Conservation (phyloP, 2,329 filamentous ascomycete species). For the Xylaria sp. region DNA sequence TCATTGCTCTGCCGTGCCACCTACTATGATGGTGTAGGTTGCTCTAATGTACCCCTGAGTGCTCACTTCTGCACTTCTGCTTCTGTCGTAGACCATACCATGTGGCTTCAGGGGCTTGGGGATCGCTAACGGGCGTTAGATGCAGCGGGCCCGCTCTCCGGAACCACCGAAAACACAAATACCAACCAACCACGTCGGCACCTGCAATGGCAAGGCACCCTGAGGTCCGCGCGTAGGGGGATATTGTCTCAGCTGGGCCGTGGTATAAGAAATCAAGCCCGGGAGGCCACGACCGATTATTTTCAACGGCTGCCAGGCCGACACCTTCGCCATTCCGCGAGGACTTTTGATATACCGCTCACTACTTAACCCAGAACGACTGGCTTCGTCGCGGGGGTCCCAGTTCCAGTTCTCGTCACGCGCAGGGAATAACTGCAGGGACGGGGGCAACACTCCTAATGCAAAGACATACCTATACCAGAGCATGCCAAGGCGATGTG, state of each 20-base stretch:
- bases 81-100: not conserved
- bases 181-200: too few relatives aligned
- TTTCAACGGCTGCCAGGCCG: not conserved
- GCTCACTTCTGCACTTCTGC: not conserved
- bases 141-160: conserved; percentile 10
- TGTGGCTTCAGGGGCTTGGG: not conserved
- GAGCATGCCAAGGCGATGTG: not conserved
- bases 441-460: not conserved
- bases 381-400: not conserved
- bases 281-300: not conserved
- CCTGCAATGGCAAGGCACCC: conserved; percentile 4
- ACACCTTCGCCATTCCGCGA: not conserved
- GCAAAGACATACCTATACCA: not conserved
- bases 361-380: too few relatives aligned
- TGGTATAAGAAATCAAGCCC: not conserved
- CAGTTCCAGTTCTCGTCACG: not conserved
- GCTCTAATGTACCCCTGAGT: not conserved
- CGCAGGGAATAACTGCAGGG: not conserved
- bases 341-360: not conserved
- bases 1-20: not conserved
- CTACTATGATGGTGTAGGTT: conserved; percentile 5
- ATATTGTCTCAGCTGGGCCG: not conserved
- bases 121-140: conserved; percentile 4
- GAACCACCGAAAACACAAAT: not conserved
- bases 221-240: not conserved